Percentiles rank a stretch among this genome's conserved stretches.
phyloP scores from a whole-genome alignment of 2,329 filamentous ascomycete species.

The Colletotrichum sp. region DNA sequence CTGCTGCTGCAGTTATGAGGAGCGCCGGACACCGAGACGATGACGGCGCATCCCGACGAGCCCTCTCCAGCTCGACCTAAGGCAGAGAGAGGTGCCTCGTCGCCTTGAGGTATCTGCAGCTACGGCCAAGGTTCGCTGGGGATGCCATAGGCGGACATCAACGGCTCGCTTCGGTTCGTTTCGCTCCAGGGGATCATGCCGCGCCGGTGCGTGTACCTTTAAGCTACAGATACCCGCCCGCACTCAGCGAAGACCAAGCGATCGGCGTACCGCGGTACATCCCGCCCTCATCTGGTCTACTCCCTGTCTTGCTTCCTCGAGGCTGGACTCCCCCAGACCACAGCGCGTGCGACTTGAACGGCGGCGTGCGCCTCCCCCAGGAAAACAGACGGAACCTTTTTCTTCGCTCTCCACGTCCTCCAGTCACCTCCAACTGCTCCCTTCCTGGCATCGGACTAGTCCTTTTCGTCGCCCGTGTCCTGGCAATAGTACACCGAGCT shows the following conservation, averaged over 20 bases:
- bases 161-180: conserved; percentile 18
- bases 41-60: background rate
- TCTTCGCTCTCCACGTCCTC: background rate
- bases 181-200: conserved; percentile 4
- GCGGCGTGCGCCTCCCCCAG: conserved; percentile 8
- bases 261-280: conserved; percentile 5
- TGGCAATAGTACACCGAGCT: background rate
- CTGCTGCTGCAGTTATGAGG: background rate
- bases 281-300: background rate
- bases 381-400: background rate
- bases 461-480: background rate
- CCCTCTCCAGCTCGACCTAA: background rate
- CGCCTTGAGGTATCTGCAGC: background rate
- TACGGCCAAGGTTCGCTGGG: conserved; percentile 1
- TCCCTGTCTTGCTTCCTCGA: conserved; percentile 8
- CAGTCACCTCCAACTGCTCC: background rate
- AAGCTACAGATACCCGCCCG: background rate
- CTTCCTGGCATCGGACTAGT: background rate
- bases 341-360: conserved; percentile 9
- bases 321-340: conserved; percentile 2
- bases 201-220: background rate
- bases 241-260: background rate
- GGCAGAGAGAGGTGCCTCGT: background rate
- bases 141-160: conserved; percentile 10
- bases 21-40: background rate